Evolutionary conservation across 2,329 filamentous ascomycete species (phyloP), one percentile per base, ranked within the genome.

Genomic region (Claviceps sp.): DNA sequence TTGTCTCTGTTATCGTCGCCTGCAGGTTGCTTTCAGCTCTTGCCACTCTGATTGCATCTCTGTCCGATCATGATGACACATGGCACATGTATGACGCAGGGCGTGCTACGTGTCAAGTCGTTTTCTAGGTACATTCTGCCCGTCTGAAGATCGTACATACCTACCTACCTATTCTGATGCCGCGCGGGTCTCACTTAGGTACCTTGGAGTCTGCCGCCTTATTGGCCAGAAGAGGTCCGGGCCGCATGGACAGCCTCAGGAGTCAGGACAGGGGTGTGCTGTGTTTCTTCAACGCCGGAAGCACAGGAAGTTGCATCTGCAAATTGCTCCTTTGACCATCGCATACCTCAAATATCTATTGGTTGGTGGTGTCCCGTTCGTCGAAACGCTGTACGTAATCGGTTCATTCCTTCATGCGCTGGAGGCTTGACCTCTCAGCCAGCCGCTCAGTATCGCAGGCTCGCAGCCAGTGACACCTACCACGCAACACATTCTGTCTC

Each of bases 181-280:
- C 23, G 44, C 44, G n/a, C 23, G 23, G 44, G 26, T 29, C 22
- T 45, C 8, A 45, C 43, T 26, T 20, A 20, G 20, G 20, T 20
- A 20, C 20, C 20, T 20, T 20, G 20, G 20, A 20, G 20, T 20
- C 20, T 20, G 22, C 14, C 22, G 14, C 13, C 42, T 36, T 11
- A 34, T n/a, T 37, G 42, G 42, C 34, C 43, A 20, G 9, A n/a
- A 34, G 34, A 49, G 46, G 46, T 39, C 29, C 50, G 40, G 42
- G 46, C 50, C 46, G 46, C 46, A 34, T 47, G 46, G 9, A 44
- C n/a, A n/a, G n/a, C n/a, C n/a, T n/a, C n/a, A n/a, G n/a, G n/a
- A n/a, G n/a, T n/a, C n/a, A n/a, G n/a, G n/a, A n/a, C 13, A 43
- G 22, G 39, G 13, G 29, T 37, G 40, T 17, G 17, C 16, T 20